A percentile compares a stretch with the other conserved stretches of the same genome.
phyloP scores from a whole-genome alignment of 1,284 basidiomycete species.

The Cystobasidium slooffiae region DNA sequence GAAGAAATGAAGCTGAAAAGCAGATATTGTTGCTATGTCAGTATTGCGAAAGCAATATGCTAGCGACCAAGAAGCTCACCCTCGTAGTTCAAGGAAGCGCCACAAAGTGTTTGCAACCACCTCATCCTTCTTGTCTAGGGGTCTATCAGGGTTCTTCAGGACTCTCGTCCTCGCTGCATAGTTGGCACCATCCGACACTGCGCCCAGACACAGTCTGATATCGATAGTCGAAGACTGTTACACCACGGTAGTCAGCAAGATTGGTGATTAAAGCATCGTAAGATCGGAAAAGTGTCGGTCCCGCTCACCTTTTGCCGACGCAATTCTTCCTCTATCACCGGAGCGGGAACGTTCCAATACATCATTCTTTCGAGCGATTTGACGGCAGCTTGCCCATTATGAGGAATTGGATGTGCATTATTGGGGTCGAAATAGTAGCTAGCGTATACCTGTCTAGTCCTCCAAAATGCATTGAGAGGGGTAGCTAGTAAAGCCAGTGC shows the following conservation, averaged over 20 bases:
- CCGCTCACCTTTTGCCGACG: slow-evolving; percentile 87
- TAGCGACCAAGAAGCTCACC: slow-evolving; percentile 62
- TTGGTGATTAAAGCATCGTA: neutral
- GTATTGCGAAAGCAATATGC: neutral
- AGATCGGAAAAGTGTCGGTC: neutral
- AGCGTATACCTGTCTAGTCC: slow-evolving; percentile 66
- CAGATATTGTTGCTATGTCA: neutral
- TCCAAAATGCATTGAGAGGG: slow-evolving; percentile 76
- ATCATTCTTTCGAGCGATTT: slow-evolving; percentile 84
- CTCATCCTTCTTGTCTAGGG: slow-evolving; percentile 96
- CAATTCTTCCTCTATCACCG: slow-evolving; percentile 89
- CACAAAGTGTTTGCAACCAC: slow-evolving; percentile 97
- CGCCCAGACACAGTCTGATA: slow-evolving; percentile 90
- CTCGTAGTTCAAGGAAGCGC: slow-evolving; percentile 94
- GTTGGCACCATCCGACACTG: slow-evolving; percentile 73
- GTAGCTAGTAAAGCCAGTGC: slow-evolving; percentile 81
- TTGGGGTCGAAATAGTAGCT: slow-evolving; percentile 55
- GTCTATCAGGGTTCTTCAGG: slow-evolving; percentile 61
- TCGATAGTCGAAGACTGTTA: slow-evolving; percentile 93
- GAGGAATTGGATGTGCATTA: slow-evolving; percentile 62
- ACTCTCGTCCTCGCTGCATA: slow-evolving; percentile 71
- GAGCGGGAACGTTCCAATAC: slow-evolving; percentile 89
- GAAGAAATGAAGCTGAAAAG: slow-evolving; percentile 65
- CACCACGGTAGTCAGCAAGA: neutral
- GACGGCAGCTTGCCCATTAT: slow-evolving; percentile 76